Evolutionary conservation across 2,329 filamentous ascomycete genomes (phyloP).

Genomic region (Alternaria brassicae): DNA sequence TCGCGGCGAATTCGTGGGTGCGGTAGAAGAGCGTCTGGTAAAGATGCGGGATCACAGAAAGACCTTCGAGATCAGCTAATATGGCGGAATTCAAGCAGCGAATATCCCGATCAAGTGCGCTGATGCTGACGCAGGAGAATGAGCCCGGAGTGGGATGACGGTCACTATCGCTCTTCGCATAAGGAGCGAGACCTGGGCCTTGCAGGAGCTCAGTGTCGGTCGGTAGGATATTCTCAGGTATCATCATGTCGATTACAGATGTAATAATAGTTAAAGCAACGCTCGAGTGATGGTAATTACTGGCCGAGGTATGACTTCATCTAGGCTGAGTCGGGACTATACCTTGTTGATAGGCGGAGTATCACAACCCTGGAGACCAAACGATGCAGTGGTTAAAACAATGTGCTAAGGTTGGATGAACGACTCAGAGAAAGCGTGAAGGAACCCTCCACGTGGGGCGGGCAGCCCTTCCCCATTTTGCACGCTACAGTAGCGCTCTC

Average conservation of each 20-base stretch:
- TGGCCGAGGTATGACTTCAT: neutral
- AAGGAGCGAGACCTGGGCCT: neutral
- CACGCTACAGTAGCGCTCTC: slow-evolving; percentile 1
- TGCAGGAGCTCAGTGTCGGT: neutral
- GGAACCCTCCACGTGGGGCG: neutral
- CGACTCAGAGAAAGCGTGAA: neutral
- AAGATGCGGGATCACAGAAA: slow-evolving; percentile 3
- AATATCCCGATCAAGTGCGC: neutral
- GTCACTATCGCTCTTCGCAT: neutral
- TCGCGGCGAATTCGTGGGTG: slow-evolving; percentile 14
- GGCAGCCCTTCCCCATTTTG: neutral
- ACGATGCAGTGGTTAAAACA: neutral
- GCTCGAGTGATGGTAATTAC: neutral
- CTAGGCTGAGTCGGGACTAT: neutral
- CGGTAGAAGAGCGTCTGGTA: slow-evolving; percentile 17
- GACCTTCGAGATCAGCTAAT: slow-evolving; percentile 4
- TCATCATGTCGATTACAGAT: neutral
- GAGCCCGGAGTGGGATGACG: neutral
- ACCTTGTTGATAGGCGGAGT: neutral
- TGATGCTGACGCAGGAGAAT: neutral
- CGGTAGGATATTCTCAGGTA: neutral
- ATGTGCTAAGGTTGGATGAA: neutral
- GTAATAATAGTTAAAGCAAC: neutral
- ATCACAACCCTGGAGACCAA: neutral
- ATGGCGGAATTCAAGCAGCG: slow-evolving; percentile 8